Percentiles rank a stretch among this genome's conserved stretches.
phyloP scores from a whole-genome alignment of 148 eudicot species.

The Agrostemma githago region DNA sequence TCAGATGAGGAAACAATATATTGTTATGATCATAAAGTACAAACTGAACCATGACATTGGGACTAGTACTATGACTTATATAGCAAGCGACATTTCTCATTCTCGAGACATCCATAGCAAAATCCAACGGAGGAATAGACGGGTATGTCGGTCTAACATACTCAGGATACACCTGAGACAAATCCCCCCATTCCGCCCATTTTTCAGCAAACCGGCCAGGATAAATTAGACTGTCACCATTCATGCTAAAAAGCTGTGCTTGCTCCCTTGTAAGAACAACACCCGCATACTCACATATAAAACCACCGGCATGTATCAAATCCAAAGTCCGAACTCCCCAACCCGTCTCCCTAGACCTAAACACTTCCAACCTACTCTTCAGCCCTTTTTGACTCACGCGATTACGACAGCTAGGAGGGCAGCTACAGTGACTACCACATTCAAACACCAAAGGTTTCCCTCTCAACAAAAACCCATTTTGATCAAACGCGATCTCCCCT shows the following conservation, averaged over 20 bases:
- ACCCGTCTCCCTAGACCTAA: slow-evolving; percentile 70
- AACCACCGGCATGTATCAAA: slow-evolving; percentile 76
- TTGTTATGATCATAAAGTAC: slow-evolving; percentile 77
- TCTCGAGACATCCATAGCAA: slow-evolving; percentile 82
- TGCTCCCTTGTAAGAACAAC: slow-evolving; percentile 73
- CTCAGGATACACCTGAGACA: slow-evolving; percentile 49
- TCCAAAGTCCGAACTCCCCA: slow-evolving; percentile 93
- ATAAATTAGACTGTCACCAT: slow-evolving; percentile 67
- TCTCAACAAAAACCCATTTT: slow-evolving; percentile 59
- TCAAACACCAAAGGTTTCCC: slow-evolving; percentile 87
- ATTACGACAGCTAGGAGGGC: slow-evolving; percentile 74
- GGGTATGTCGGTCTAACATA: slow-evolving; percentile 60
- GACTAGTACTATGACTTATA: slow-evolving; percentile 70
- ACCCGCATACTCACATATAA: slow-evolving; percentile 85
- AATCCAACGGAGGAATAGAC: slow-evolving; percentile 66
- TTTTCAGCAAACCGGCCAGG: slow-evolving; percentile 64
- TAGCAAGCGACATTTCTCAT: slow-evolving; percentile 86
- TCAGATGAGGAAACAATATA: slow-evolving; percentile 65
- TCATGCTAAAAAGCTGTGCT: slow-evolving; percentile 63
- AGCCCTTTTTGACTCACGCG: slow-evolving; percentile 84
- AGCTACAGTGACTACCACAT: slow-evolving; percentile 66
- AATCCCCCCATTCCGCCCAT: slow-evolving; percentile 90
- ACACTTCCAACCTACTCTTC: slow-evolving; percentile 67
- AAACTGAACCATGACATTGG: slow-evolving; percentile 79
- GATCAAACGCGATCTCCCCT: slow-evolving; percentile 75